A percentile compares a stretch with the other conserved stretches of the same genome.
Evolutionary conservation across 1,139 yeast genomes (phyloP).

Genomic region (Barnettozyma hawaiiensis): DNA sequence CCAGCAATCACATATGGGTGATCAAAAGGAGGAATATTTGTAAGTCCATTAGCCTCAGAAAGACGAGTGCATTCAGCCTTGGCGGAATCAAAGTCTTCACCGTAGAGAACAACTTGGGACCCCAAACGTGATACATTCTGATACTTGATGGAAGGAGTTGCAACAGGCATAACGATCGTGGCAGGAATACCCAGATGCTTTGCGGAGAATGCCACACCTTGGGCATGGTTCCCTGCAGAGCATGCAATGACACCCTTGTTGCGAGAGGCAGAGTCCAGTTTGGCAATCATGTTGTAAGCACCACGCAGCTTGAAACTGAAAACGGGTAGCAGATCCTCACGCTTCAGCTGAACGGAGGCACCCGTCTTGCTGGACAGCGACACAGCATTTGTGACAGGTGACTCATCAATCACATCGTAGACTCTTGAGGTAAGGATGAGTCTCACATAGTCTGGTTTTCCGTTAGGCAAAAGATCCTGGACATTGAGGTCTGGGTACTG

Average conservation of each 20-base stretch:
- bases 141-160: conserved; percentile 92
- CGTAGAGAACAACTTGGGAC: conserved; percentile 85
- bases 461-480: conserved; percentile 49
- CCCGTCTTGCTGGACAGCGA: conserved; percentile 69
- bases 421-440: conserved; percentile 87
- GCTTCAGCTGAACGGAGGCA: conserved; percentile 68
- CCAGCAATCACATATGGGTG: conserved; percentile 99
- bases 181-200: conserved; percentile 81
- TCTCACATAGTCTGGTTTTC: conserved; percentile 90
- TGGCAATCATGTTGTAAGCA: conserved; percentile 95
- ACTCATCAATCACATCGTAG: conserved; percentile 88
- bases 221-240: conserved; percentile 98
- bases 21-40: conserved; percentile 94
- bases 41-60: conserved; percentile 61
- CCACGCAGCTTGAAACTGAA: conserved; percentile 95
- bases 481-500: conserved; percentile 44
- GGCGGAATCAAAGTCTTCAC: conserved; percentile 92
- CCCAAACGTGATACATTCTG: conserved; percentile 89
- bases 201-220: conserved; percentile 95
- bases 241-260: conserved; percentile 93
- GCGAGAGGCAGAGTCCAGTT: conserved; percentile 61
- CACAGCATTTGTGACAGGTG: conserved; percentile 76
- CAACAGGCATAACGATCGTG: conserved; percentile 96
- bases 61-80: conserved; percentile 81
- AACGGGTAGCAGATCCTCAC: conserved; percentile 93